Base-by-base conservation (phyloP, 1,284 basidiomycete species). In the Apiotrichum veenhuisii region DNA sequence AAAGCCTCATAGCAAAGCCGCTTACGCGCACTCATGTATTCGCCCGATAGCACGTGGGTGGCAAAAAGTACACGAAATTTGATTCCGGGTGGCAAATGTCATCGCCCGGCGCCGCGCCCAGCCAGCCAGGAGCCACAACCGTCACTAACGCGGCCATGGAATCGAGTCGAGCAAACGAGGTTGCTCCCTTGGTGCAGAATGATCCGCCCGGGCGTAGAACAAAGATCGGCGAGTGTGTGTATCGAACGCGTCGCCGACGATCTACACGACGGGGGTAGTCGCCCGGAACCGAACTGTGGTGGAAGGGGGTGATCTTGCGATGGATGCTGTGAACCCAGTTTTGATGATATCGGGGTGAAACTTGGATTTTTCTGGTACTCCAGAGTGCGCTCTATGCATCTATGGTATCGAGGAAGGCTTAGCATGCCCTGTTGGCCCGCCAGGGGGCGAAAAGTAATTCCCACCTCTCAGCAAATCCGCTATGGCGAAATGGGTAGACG, bases 401-500 rank as follows among this genome's bases (percentile, higher is more conserved):
- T 18, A 17, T 37, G 15, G 9, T 17, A 37, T 5, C 36, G 7
- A 18, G 11, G 15, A 8, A 25, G 25, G 37, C 5, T 14, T 37
- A 37, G 7, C 36, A 37, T 37, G 36, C 36, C 8, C 36, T 14
- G 36, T 37, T 37, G 48, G 48, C 37, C 9, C 37, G 8, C 23
- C 11, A 20, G 18, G 17, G 25, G 17, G 34, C 1, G 37, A 23
- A 20, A 23, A 50, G 15, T 23, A 37, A 15, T 5, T 4, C 14
- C 11, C 14, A 18, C 8, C 17, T 5, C 4, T 14, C 11, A 17
- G 4, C 11, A 37, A 27, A 43, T 52, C 50, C 42, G 50, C 34
- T 34, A 44, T 52, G 50, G 50, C 50, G 50, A 52, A 52, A 52
- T 37, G 34, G 40, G 50, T 52, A 45, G 42, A 52, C 50, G 42